phyloP scores from a whole-genome alignment of 1,284 basidiomycete species.

The Ustilago tritici region DNA sequence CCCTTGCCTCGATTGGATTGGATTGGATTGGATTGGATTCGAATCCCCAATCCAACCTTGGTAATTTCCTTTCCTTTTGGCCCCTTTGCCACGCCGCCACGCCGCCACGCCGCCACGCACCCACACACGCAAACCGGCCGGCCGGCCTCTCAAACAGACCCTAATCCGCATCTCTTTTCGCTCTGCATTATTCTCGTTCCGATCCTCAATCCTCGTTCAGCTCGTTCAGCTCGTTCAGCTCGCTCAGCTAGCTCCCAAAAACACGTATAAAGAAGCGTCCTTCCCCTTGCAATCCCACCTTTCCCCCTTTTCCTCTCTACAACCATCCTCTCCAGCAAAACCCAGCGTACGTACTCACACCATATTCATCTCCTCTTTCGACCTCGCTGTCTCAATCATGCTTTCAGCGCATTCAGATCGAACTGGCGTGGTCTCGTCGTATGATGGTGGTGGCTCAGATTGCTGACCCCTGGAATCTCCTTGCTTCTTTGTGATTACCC shows the following conservation, averaged over 20 bases:
- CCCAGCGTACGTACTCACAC: constrained; percentile 40
- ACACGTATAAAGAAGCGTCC: constrained; percentile 41
- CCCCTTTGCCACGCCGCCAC: constrained; percentile 16
- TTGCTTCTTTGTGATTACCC: constrained; percentile 5
- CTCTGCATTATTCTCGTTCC: constrained; percentile 9
- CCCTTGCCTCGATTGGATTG: constrained; percentile 6
- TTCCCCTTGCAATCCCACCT: constrained; percentile 9
- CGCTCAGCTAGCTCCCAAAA: constrained; percentile 18
- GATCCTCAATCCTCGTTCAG: not conserved
- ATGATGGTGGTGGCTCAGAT: constrained; percentile 4
- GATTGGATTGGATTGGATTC: constrained; percentile 11
- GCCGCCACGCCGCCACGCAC: not conserved
- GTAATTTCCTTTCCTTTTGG: constrained; percentile 15
- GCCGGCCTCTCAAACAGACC: constrained; percentile 4
- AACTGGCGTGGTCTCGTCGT: not conserved
- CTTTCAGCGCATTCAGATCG: constrained; percentile 3
- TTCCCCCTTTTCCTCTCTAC: constrained; percentile 34
- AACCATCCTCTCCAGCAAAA: constrained; percentile 44
- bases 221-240: constrained; percentile 6
- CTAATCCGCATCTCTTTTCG: constrained; percentile 2
- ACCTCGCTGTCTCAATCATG: not conserved
- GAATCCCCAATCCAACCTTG: constrained; percentile 5
- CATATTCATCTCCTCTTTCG: constrained; percentile 10
- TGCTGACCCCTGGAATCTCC: constrained; percentile 23
- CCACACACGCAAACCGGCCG: not conserved